Base-by-base conservation (phyloP, 2,329 filamentous ascomycete species). In the Monilinia fructicola region DNA sequence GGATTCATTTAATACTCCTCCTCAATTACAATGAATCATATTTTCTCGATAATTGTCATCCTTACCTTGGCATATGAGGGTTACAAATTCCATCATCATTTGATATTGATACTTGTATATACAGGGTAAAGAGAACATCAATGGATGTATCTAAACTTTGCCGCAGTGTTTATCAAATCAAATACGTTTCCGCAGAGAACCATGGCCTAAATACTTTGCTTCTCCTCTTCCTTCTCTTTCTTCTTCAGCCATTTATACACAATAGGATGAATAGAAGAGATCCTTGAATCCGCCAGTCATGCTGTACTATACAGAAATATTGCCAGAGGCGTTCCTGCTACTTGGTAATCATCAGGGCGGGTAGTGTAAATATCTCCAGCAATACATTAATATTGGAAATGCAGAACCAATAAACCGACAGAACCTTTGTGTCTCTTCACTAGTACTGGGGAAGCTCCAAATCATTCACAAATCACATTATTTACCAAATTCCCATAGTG, bases 351-450 rank as follows among this genome's bases (percentile, higher is more conserved):
- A 35, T 54, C 23, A 11, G 60, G 35, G 14, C 16, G 60, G 35
- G 14, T 23, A 44, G 28, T 44, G 26, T 11, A 40, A 11, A 23
- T 54, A 63, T 53, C 48, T 48, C 46, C 38, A 63, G 11, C 60
- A 42, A 38, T 38, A 63, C 28, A 35, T 38, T 38, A 54, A 28
- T 4, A 52, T 48, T 6, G 48, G 11, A 23, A n/a, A n/a, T 14
- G 50, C 18, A n/a, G 48, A 63, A 21, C 48, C 60, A 52, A 44
- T 7, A 6, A 44, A 63, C 21, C 60, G 35, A n/a, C 28, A 63
- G 18, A 52, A 52, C 60, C 46, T 53, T 14, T 44, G 21, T 54
- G 21, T 14, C 16, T 63, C 44, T 31, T 54, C 46, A 26, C 26
- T 21, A 40, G 44, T 10, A 46, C 12, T 10, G 5, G 40, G 16